These are phyloP conservation scores for Nyssa sinensis DNA, from an alignment of 148 eudicot species.

Conservation along the genomic window DNA sequence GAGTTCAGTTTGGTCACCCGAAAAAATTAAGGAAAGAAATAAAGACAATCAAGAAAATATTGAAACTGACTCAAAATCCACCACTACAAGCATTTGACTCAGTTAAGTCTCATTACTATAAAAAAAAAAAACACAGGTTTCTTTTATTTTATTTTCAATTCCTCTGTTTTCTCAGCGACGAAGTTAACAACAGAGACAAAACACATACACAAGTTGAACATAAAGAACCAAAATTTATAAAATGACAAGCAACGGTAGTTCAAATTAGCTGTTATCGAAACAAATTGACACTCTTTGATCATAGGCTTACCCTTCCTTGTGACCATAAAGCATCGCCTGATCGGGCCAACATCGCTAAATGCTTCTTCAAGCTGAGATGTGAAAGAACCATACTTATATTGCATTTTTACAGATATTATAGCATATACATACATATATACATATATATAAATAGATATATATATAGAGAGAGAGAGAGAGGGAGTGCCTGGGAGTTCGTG, in stretches of 20 bases:
- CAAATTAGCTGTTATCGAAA: background rate
- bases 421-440: background rate
- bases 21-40: background rate
- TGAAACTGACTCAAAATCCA: background rate
- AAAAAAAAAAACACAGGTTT: background rate
- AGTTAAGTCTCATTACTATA: background rate
- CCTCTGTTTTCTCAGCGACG: background rate
- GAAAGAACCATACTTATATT: background rate
- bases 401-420: background rate
- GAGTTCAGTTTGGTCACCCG: background rate
- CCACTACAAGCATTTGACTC: background rate
- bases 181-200: background rate
- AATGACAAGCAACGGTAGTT: background rate
- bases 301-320: conserved; percentile 56
- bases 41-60: background rate
- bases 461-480: conserved; percentile 15
- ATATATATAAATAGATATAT: background rate
- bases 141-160: background rate
- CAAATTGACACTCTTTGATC: background rate
- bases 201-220: background rate
- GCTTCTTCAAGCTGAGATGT: conserved; percentile 59
- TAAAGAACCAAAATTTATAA: conserved; percentile 8
- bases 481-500: conserved; percentile 51
- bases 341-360: conserved; percentile 91
- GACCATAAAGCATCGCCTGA: conserved; percentile 87